Evolutionary conservation across 805 yeast species (phyloP).

Genomic region (Saccharomycopsis fermentans): DNA sequence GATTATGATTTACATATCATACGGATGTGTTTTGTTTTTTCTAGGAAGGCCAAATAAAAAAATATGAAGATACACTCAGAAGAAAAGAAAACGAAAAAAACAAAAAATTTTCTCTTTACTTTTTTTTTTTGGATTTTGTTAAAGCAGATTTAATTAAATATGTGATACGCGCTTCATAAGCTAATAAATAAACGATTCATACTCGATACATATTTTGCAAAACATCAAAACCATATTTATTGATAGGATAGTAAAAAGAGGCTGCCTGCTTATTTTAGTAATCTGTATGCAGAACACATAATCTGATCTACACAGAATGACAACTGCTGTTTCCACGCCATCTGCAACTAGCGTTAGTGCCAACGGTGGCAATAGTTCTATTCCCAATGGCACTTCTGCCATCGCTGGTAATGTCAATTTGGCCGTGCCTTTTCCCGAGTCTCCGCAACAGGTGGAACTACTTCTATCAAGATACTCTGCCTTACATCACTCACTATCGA

Average conservation of each 20-base stretch:
- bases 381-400: background rate
- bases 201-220: too few species aligned
- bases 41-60: too few species aligned
- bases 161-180: too few species aligned
- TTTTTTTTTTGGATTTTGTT: too few species aligned
- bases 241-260: background rate
- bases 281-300: background rate
- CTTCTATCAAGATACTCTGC: constrained; percentile 25
- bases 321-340: background rate
- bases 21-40: too few species aligned
- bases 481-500: constrained; percentile 18
- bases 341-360: background rate
- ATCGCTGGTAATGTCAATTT: background rate
- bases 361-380: background rate
- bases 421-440: constrained; percentile 11
- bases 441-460: constrained; percentile 15
- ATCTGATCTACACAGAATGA: background rate
- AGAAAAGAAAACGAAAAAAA: too few species aligned
- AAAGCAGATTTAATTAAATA: background rate
- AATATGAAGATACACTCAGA: too few species aligned
- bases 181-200: too few species aligned
- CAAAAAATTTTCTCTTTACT: too few species aligned
- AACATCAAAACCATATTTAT: background rate
- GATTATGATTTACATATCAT: too few species aligned
- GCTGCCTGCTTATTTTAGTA: background rate